These are phyloP conservation scores for Amanita pseudoporphyria DNA, from an alignment of 768 basidiomycete species.

Conservation along the genomic window DNA sequence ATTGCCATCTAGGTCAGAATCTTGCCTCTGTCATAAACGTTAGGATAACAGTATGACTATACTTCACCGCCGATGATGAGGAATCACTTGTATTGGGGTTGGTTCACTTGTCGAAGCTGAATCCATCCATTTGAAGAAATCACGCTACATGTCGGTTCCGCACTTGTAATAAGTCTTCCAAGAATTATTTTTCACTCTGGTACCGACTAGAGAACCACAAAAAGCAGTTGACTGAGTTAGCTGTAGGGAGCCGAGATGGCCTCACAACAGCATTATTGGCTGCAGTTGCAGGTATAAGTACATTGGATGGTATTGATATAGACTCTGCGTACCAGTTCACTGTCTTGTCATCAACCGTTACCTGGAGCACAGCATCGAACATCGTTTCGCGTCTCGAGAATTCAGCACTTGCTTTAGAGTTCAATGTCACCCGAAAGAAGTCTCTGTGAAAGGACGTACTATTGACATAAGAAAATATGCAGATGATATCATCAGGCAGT, in stretches of 20 bases:
- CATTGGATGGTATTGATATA: too few species aligned
- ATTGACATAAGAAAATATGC: too few species aligned
- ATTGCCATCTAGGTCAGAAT: background rate
- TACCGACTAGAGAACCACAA: slow-evolving; percentile 44
- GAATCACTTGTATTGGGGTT: slow-evolving; percentile 12
- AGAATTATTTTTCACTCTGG: slow-evolving; percentile 33
- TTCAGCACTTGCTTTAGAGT: too few species aligned
- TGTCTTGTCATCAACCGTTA: too few species aligned
- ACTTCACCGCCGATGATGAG: slow-evolving; percentile 16
- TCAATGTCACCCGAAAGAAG: too few species aligned
- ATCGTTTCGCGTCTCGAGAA: too few species aligned
- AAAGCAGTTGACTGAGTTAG: slow-evolving; percentile 44
- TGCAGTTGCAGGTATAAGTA: background rate
- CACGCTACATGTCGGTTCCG: slow-evolving; percentile 13
- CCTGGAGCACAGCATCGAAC: too few species aligned
- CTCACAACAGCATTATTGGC: background rate
- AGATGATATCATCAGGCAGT: too few species aligned
- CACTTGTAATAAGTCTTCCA: slow-evolving; percentile 21
- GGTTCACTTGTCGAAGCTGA: slow-evolving; percentile 6
- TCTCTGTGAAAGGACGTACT: too few species aligned
- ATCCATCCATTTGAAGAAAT: slow-evolving; percentile 21
- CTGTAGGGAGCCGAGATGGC: slow-evolving; percentile 5
- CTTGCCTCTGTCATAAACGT: background rate
- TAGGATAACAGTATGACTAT: background rate
- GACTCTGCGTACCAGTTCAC: too few species aligned